Conservation (phyloP, 345 rosid genomes). For the Syzygium oleosum region DNA sequence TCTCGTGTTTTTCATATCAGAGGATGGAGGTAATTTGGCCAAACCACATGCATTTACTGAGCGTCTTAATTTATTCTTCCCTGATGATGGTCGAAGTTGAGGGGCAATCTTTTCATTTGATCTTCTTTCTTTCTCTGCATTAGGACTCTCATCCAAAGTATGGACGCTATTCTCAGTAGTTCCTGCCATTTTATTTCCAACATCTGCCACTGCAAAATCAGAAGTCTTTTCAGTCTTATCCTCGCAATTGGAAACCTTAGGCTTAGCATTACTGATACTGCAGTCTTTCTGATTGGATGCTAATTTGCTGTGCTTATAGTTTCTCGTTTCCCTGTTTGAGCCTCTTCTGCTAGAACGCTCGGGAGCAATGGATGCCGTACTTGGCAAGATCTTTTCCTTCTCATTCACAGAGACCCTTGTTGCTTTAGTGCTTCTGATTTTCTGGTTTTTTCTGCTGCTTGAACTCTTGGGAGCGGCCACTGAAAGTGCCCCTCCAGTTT, state of each 20-base stretch:
- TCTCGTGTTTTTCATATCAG: conserved; percentile 6
- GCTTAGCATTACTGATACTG: background rate
- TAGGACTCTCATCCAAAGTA: background rate
- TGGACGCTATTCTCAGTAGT: background rate
- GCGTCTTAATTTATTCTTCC: background rate
- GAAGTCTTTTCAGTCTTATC: conserved; percentile 23
- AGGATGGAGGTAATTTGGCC: background rate
- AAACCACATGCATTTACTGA: background rate
- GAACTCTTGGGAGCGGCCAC: conserved; percentile 6
- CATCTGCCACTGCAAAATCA: background rate
- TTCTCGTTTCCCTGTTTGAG: background rate
- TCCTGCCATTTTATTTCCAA: conserved; percentile 1
- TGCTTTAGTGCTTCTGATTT: conserved; percentile 7
- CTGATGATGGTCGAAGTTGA: background rate
- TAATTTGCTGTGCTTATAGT: background rate
- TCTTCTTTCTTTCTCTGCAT: background rate
- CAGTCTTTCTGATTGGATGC: background rate
- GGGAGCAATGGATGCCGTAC: conserved; percentile 4
- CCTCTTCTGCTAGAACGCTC: background rate
- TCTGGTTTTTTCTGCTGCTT: conserved; percentile 9
- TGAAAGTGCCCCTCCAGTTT: conserved; percentile 1
- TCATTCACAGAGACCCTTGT: conserved; percentile 2
- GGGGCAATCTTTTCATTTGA: conserved; percentile 7
- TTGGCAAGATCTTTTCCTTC: conserved; percentile 3
- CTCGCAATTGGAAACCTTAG: background rate